Evolutionary conservation across 306 rosid species (phyloP).

Genomic region (Medicago ruthenica): DNA sequence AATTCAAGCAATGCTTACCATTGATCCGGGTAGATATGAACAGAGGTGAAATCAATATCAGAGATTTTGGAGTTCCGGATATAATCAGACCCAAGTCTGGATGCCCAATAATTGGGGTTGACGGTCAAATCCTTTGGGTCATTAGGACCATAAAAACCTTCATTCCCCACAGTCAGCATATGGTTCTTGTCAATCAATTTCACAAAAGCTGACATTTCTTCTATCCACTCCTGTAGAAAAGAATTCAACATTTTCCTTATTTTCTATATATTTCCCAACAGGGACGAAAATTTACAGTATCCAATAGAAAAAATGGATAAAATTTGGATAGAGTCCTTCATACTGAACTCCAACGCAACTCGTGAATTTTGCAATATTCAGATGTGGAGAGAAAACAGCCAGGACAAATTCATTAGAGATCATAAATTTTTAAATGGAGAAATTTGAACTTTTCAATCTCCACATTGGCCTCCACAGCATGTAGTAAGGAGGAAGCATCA

Average conservation of each 20-base stretch:
- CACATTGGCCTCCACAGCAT: conserved; percentile 8
- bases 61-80: conserved; percentile 76
- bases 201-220: conserved; percentile 88
- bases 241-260: neutral
- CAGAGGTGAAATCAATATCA: conserved; percentile 82
- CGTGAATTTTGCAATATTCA: neutral
- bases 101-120: conserved; percentile 95
- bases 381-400: conserved; percentile 16
- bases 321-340: neutral
- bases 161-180: conserved; percentile 85
- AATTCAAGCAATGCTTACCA: conserved; percentile 64
- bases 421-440: neutral
- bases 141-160: conserved; percentile 96
- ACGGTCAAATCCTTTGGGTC: conserved; percentile 69
- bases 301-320: neutral
- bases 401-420: conserved; percentile 20
- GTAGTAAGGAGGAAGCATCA: conserved; percentile 9
- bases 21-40: conserved; percentile 93
- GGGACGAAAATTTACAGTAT: neutral
- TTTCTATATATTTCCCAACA: neutral
- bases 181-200: conserved; percentile 93
- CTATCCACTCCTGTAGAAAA: conserved; percentile 82
- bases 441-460: conserved; percentile 23
- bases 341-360: conserved; percentile 13
- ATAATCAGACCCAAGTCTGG: conserved; percentile 91